phyloP scores from a whole-genome alignment of 306 rosid species.

The Malus sieversii region DNA sequence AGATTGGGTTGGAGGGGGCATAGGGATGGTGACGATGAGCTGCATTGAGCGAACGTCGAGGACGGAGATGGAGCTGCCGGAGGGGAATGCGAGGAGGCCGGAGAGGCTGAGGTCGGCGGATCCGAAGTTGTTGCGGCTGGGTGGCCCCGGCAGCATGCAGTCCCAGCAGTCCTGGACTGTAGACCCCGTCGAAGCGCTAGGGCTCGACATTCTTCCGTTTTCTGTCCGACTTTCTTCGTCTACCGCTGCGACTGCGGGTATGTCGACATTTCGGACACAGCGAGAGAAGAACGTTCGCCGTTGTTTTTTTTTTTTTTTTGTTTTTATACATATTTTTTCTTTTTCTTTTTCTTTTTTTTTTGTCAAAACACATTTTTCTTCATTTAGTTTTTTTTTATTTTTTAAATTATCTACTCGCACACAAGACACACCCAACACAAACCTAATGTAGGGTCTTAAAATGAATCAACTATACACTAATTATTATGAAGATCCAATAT shows the following conservation, averaged over 20 bases:
- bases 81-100: slow-evolving; percentile 79
- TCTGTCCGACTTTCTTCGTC: background rate
- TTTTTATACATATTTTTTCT: background rate
- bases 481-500: too few species aligned
- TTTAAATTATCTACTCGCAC: too few species aligned
- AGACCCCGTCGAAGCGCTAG: slow-evolving; percentile 9
- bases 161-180: slow-evolving; percentile 56
- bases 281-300: background rate
- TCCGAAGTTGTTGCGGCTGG: slow-evolving; percentile 85
- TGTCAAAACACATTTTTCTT: too few species aligned
- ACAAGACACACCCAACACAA: too few species aligned
- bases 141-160: slow-evolving; percentile 89
- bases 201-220: slow-evolving; percentile 22
- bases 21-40: slow-evolving; percentile 57
- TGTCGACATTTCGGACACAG: background rate
- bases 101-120: slow-evolving; percentile 72
- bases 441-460: too few species aligned
- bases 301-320: background rate
- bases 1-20: slow-evolving; percentile 55
- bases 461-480: too few species aligned
- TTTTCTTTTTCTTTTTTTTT: too few species aligned
- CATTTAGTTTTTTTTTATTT: too few species aligned
- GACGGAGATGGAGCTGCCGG: slow-evolving; percentile 83
- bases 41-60: slow-evolving; percentile 79
- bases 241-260: background rate